Base-by-base conservation (phyloP, 441 rosid species). In the Jatropha multifida region DNA sequence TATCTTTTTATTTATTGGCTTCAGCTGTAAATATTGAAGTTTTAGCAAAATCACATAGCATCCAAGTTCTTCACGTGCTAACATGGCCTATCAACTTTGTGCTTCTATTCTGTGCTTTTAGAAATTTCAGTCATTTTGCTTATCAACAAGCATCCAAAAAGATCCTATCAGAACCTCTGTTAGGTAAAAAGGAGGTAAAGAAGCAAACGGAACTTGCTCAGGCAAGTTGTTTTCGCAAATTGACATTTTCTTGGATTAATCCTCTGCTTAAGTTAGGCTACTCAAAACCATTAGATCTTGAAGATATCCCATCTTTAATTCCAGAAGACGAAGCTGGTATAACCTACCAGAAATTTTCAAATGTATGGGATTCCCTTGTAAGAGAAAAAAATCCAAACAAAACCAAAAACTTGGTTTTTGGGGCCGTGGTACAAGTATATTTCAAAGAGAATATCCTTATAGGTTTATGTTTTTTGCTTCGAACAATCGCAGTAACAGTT, bases 191-290 rank as follows among this genome's bases (percentile, higher is more conserved):
- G n/a, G 78, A 74, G 26, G 80, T 48, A 15, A 79, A 74, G 46
- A 77, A 81, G 59, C 67, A 46, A 46, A 80, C 86, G 12, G 76
- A 74, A 68, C 77, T 91, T 41, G 77, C 80, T 76, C 74, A 81
- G n/a, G 86, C 87, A 48, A 71, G 83, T 27, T 89, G 89, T 71
- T 72, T 91, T 78, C 87, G 91, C 79, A 84, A 77, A 77, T 62
- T 94, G 74, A 76, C 87, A 0, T 94, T 94, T 81, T 92, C 97
- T 61, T 94, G 99, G 97, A 82, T 91, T 64, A 87, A 86, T 82
- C 85, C 90, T 58, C 80, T 94, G 81, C 95, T 94, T 72, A 76
- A 84, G 0, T 69, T 82, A 76, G 99, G 97, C 46, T 84, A 80
- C 87, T 81, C 80, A 23, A 94, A 82, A 79, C 95, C 92, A 73